These are phyloP conservation scores for Glycine latifolia DNA, from an alignment of 306 rosid genomes.

Conservation along the genomic window DNA sequence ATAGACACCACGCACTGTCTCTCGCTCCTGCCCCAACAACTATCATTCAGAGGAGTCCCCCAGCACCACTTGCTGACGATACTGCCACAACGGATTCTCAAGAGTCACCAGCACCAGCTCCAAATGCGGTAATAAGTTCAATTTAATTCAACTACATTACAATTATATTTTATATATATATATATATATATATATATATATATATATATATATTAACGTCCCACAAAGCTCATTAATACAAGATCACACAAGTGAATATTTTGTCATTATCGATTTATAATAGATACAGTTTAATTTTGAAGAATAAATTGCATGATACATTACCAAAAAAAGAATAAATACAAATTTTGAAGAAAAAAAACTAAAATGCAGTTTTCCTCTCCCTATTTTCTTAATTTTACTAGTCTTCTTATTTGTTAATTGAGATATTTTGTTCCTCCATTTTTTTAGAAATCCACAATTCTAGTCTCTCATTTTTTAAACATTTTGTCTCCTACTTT, in stretches of 20 bases:
- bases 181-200: background rate
- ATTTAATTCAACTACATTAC: background rate
- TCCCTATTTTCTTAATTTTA: too few species aligned
- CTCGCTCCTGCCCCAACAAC: constrained; percentile 68
- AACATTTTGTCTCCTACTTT: too few species aligned
- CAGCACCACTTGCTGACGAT: constrained; percentile 73
- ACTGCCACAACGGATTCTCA: constrained; percentile 56
- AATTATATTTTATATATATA: background rate
- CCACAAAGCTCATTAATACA: background rate
- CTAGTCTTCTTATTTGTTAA: too few species aligned
- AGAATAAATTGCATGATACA: background rate
- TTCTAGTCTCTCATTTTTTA: too few species aligned
- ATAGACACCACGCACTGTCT: constrained; percentile 57
- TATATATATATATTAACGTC: background rate
- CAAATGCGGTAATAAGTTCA: constrained; percentile 55
- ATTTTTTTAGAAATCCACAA: too few species aligned
- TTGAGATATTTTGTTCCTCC: too few species aligned
- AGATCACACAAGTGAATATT: background rate
- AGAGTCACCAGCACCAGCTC: constrained; percentile 80
- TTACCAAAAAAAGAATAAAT: too few species aligned
- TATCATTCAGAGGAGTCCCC: constrained; percentile 64
- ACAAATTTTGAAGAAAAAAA: background rate
- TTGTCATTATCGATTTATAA: background rate
- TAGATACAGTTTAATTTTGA: too few species aligned
- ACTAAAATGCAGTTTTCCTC: too few species aligned